These are phyloP conservation scores for Arachis monticola DNA, from an alignment of 331 rosid species.

Conservation along the genomic window DNA sequence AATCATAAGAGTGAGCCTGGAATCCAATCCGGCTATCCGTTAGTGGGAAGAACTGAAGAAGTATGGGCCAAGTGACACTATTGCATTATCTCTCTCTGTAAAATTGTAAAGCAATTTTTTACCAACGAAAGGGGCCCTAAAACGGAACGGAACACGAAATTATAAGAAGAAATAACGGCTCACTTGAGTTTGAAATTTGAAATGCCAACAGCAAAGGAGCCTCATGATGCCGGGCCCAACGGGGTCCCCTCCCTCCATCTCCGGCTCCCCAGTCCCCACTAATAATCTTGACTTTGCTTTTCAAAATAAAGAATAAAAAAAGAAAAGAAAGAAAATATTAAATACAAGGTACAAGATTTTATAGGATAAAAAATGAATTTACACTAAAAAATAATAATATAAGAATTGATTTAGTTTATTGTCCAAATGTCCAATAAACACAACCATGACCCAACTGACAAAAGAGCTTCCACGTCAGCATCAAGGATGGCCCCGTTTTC, in stretches of 20 bases:
- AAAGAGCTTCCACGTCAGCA: conserved; percentile 32
- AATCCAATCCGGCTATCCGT: not conserved
- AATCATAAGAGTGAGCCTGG: not conserved
- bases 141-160: conserved; percentile 17
- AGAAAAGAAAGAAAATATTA: too few species aligned
- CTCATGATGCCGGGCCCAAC: not conserved
- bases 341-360: too few species aligned
- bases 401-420: too few species aligned
- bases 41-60: too few species aligned
- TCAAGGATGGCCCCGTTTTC: not conserved
- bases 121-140: not conserved
- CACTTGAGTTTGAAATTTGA: conserved; percentile 37
- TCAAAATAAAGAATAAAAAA: too few species aligned
- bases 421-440: too few species aligned
- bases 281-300: too few species aligned
- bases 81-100: too few species aligned
- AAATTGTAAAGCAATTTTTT: conserved; percentile 30
- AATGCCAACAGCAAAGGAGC: not conserved
- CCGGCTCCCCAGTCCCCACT: not conserved
- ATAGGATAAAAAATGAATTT: too few species aligned
- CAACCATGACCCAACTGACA: not conserved
- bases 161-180: not conserved
- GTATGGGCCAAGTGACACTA: not conserved
- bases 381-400: too few species aligned
- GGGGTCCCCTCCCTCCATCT: not conserved